Evolutionary conservation across 2,329 filamentous ascomycete genomes (phyloP).

Genomic region (Trichoderma koningiopsis): DNA sequence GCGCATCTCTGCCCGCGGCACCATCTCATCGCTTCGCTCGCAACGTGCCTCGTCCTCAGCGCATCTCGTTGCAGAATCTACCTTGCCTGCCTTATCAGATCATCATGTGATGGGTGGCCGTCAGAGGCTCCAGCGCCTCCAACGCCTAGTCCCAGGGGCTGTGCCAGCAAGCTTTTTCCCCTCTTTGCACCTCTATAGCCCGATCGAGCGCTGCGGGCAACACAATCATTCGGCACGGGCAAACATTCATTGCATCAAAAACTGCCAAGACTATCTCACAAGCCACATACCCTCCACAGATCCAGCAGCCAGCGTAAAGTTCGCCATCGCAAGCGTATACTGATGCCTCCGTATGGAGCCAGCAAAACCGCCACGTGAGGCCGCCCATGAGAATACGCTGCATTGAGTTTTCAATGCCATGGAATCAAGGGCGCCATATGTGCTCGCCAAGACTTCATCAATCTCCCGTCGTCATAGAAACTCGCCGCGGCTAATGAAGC

Average conservation of each 20-base stretch:
- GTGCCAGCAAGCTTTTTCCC: conserved; percentile 17
- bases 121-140: conserved; percentile 9
- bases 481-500: neutral
- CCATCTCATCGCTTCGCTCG: neutral
- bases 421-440: neutral
- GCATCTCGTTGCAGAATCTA: neutral
- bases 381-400: neutral
- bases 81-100: conserved; percentile 22
- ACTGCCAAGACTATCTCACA: neutral
- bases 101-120: conserved; percentile 23
- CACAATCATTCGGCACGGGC: neutral
- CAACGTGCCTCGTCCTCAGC: neutral
- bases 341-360: neutral
- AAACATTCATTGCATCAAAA: neutral
- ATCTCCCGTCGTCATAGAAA: neutral
- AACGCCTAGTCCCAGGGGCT: conserved; percentile 14
- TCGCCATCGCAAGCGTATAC: neutral
- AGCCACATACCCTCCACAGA: neutral
- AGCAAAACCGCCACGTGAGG: conserved; percentile 22
- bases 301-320: neutral
- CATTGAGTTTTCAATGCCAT: neutral
- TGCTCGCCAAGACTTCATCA: conserved; percentile 7
- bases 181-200: neutral
- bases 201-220: neutral
- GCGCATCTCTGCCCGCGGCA: neutral